A percentile compares a stretch with the other conserved stretches of the same genome.
Conservation (phyloP, 495 filamentous ascomycete genomes). For the Neurospora hispaniola region DNA sequence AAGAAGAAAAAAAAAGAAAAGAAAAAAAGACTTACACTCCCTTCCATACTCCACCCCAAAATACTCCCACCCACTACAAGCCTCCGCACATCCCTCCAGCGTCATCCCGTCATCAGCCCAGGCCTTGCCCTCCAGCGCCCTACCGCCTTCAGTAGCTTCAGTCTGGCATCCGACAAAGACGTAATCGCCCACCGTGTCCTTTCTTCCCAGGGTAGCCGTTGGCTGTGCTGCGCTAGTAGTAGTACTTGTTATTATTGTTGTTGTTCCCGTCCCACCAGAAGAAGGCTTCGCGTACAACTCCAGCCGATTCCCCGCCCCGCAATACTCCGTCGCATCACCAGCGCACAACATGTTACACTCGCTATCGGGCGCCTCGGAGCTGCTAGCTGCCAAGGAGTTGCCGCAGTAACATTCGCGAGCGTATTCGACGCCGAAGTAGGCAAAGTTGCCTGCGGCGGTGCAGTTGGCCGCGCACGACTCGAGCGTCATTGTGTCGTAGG, state of each 20-base stretch:
- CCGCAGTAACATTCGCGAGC: conserved; percentile 44
- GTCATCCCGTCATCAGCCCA: conserved; percentile 29
- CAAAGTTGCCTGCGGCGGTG: conserved; percentile 15
- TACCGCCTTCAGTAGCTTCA: conserved; percentile 20
- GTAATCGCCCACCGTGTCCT: conserved; percentile 28
- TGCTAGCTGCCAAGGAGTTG: conserved; percentile 31
- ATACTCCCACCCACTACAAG: conserved; percentile 28
- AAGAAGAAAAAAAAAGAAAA: no score
- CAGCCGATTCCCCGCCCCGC: conserved; percentile 34
- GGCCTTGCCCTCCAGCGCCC: conserved; percentile 18
- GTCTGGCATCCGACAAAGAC: conserved; percentile 34
- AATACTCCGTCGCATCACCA: conserved; percentile 34
- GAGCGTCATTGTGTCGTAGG: conserved; percentile 41
- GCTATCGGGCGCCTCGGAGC: conserved; percentile 24
- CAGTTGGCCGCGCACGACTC: conserved; percentile 38
- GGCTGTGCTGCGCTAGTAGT: conserved; percentile 14
- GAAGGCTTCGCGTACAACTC: conserved; percentile 34
- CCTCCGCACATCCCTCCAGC: conserved; percentile 29
- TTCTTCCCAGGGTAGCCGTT: conserved; percentile 23
- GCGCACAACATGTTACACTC: conserved; percentile 43
- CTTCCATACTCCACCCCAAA: conserved; percentile 33
- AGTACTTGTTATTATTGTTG: conserved; percentile 2
- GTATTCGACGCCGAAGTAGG: conserved; percentile 40
- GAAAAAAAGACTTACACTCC: conserved; percentile 19
- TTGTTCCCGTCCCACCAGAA: conserved; percentile 14